These are phyloP conservation scores for Mallotus repandus DNA, from an alignment of 441 rosid species.

Conservation along the genomic window DNA sequence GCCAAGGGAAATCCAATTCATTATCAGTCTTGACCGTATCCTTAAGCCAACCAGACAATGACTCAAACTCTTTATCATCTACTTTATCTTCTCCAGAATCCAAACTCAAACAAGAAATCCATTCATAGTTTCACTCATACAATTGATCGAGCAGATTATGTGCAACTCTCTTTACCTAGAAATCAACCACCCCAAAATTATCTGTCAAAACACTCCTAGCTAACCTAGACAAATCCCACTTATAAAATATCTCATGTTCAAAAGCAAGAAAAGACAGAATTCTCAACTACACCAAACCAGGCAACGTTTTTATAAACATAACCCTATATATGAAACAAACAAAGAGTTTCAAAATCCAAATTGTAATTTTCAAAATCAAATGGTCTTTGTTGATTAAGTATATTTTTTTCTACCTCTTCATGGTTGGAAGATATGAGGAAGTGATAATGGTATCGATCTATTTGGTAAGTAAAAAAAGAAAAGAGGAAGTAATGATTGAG, in stretches of 20 bases:
- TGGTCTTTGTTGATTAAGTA: neutral
- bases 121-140: slow-evolving; percentile 40
- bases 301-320: slow-evolving; percentile 63
- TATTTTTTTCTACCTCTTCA: slow-evolving; percentile 34
- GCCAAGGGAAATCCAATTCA: slow-evolving; percentile 53
- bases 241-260: slow-evolving; percentile 49
- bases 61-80: slow-evolving; percentile 43
- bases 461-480: slow-evolving; percentile 53
- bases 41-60: slow-evolving; percentile 60
- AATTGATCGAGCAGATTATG: slow-evolving; percentile 58
- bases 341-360: too few species aligned
- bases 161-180: slow-evolving; percentile 71
- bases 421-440: slow-evolving; percentile 28
- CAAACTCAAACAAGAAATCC: slow-evolving; percentile 43
- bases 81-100: slow-evolving; percentile 38
- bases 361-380: too few species aligned
- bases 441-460: slow-evolving; percentile 28
- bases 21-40: slow-evolving; percentile 27
- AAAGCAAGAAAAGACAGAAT: slow-evolving; percentile 57
- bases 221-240: slow-evolving; percentile 41
- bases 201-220: slow-evolving; percentile 43
- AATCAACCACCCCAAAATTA: slow-evolving; percentile 33
- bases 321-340: slow-evolving; percentile 38
- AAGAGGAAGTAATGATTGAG: slow-evolving; percentile 55
- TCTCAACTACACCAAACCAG: slow-evolving; percentile 57